Conservation (phyloP, 202 grass and related monocot genomes). For the Carex sylvatica region DNA sequence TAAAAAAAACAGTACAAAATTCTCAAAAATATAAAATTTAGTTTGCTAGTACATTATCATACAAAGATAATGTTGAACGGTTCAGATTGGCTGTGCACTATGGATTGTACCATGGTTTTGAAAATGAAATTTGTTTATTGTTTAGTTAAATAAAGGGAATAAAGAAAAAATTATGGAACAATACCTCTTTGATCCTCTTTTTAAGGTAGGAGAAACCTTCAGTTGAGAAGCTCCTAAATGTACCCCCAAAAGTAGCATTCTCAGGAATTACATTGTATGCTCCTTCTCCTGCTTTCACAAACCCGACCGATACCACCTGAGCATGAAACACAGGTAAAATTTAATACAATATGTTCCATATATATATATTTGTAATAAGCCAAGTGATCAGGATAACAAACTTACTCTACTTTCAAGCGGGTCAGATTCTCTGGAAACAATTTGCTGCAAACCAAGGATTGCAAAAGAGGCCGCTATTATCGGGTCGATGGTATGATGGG, state of each 20-base stretch:
- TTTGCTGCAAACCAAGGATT: constrained; percentile 47
- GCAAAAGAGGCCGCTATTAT: constrained; percentile 35
- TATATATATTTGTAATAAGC: not conserved
- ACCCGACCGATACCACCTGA: constrained; percentile 56
- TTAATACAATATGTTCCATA: not conserved
- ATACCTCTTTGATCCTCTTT: constrained; percentile 50
- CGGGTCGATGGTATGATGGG: constrained; percentile 48
- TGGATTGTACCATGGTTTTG: no score
- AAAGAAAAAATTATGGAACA: not conserved
- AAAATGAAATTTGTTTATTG: not conserved
- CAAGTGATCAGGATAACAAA: not conserved
- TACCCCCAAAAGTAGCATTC: constrained; percentile 43
- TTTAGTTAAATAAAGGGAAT: not conserved
- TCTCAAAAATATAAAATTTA: no score
- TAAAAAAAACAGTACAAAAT: no score
- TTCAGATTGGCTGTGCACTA: not conserved
- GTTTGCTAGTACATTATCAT: no score
- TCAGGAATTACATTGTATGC: constrained; percentile 59
- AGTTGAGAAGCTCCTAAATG: constrained; percentile 51
- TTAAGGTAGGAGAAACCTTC: constrained; percentile 52
- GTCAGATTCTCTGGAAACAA: constrained; percentile 44
- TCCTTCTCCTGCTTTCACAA: constrained; percentile 42
- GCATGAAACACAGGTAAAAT: not conserved
- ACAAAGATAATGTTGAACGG: no score
- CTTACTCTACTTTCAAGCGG: constrained; percentile 36